Base-by-base conservation (phyloP, 495 filamentous ascomycete species). In the Rhizodiscina lignyota region DNA sequence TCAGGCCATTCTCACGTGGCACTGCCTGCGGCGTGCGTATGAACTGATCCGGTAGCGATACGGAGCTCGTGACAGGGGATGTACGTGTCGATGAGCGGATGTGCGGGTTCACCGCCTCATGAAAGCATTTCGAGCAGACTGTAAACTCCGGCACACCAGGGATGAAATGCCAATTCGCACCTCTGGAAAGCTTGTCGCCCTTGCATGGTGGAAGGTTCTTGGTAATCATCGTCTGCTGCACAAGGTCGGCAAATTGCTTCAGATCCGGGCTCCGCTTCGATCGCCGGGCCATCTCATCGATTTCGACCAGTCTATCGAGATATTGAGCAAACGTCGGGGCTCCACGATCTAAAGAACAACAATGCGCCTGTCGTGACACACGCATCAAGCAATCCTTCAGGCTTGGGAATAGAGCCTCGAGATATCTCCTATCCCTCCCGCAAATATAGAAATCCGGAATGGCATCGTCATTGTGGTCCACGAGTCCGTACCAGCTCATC, bases 41-140 rank as follows among this genome's bases (percentile, higher is more conserved):
- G 46, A 84, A 74, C 39, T 64, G 61, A n/a, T n/a, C n/a, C n/a
- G n/a, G n/a, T n/a, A n/a, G n/a, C n/a, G 24, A 27, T 6, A 13
- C 8, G 13, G 24, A 13, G 24, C 8, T 27, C 24, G 24, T 6
- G 24, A 13, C 6, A 13, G 24, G 13, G 24, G 24, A 27, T 6
- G 24, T 6, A 13, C 24, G 24, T 27, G 24, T 13, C 8, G 24
- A 13, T 27, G 24, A 49, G 23, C 65, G 54, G 8, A 70, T 61
- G 16, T 71, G 54, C 2, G 80, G 82, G 62, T 67, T 70, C 5
- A 86, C 68, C 1, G 78, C 67, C 3, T 70, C 64, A 8, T 72
- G 66, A 51, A 75, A 86, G 55, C 81, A 82, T 49, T 77, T 72
- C 42, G 74, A 67, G 55, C 77, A 82, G 32, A 77, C 66, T 4